phyloP scores from a whole-genome alignment of 345 rosid species.

The Citrus reticulata region DNA sequence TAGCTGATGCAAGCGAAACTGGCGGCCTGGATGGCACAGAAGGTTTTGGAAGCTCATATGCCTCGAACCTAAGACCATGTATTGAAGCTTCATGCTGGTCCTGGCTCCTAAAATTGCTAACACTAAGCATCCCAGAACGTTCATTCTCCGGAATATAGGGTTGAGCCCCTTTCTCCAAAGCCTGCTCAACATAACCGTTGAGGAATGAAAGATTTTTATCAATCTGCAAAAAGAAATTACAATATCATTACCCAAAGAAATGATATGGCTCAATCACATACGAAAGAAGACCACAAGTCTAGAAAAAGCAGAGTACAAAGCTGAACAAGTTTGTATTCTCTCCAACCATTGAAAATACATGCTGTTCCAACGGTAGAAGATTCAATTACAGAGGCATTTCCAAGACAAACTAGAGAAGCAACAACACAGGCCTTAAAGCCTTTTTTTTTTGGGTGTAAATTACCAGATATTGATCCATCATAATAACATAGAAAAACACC shows the following conservation, averaged over 20 bases:
- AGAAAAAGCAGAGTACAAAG: not conserved
- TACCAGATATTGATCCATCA: not conserved
- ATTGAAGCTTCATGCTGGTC: conserved; percentile 57
- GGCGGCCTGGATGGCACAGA: conserved; percentile 42
- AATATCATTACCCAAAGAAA: not conserved
- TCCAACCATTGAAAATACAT: not conserved
- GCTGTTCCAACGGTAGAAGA: not conserved
- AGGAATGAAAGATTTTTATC: conserved; percentile 83
- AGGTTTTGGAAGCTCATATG: conserved; percentile 87
- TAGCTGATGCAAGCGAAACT: conserved; percentile 37
- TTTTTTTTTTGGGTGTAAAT: not conserved
- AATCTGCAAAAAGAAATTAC: conserved; percentile 46
- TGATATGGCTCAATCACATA: not conserved
- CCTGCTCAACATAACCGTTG: conserved; percentile 56
- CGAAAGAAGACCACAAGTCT: not conserved
- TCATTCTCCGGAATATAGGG: conserved; percentile 80
- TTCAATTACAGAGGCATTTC: not conserved
- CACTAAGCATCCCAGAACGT: conserved; percentile 49
- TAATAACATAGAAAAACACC: not conserved
- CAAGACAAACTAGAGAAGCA: not conserved
- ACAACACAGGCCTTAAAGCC: not conserved
- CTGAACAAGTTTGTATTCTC: not conserved
- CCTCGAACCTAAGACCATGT: conserved; percentile 91
- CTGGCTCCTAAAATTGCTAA: conserved; percentile 51
- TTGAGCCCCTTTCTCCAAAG: conserved; percentile 76